Evolutionary conservation across 352 stramenopile genomes (phyloP).

Genomic region (Globisporangium takayamanum): DNA sequence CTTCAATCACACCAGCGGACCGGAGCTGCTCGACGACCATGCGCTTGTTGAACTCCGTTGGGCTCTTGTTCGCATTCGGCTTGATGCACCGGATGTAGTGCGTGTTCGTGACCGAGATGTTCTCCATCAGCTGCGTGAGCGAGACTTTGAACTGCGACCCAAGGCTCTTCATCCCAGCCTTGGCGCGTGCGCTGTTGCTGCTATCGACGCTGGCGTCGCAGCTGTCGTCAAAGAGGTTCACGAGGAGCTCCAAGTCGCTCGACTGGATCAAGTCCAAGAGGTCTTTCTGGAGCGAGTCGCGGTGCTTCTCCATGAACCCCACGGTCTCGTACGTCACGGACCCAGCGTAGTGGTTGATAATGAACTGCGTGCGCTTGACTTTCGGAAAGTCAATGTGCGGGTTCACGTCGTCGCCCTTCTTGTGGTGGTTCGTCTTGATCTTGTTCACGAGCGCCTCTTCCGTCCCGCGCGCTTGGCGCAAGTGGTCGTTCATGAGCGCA

Average conservation of each 20-base stretch:
- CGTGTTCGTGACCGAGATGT: constrained; percentile 77
- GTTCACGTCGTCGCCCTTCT: constrained; percentile 60
- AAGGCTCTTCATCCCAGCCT: constrained; percentile 66
- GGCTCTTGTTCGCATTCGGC: constrained; percentile 83
- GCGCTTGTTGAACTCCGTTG: constrained; percentile 84
- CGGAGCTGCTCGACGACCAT: constrained; percentile 90
- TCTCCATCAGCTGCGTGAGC: constrained; percentile 79
- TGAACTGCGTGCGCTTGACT: constrained; percentile 90
- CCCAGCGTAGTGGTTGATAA: constrained; percentile 95
- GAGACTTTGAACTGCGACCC: constrained; percentile 84
- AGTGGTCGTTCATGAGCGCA: constrained; percentile 84
- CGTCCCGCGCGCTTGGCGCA: constrained; percentile 78
- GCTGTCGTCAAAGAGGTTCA: constrained; percentile 67
- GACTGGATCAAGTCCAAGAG: constrained; percentile 86
- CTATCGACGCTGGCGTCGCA: constrained; percentile 28
- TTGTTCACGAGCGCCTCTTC: constrained; percentile 88
- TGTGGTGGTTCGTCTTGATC: constrained; percentile 77
- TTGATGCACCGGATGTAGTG: constrained; percentile 90
- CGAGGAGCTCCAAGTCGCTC: constrained; percentile 56
- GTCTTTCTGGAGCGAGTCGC: constrained; percentile 93
- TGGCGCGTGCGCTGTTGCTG: constrained; percentile 33
- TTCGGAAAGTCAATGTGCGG: constrained; percentile 82
- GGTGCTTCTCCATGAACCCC: constrained; percentile 97
- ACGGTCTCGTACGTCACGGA: constrained; percentile 91
- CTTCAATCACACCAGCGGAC: constrained; percentile 89